A percentile compares a stretch with the other conserved stretches of the same genome.
Evolutionary conservation across 2,329 filamentous ascomycete species (phyloP).

Genomic region (Claviceps sp.): DNA sequence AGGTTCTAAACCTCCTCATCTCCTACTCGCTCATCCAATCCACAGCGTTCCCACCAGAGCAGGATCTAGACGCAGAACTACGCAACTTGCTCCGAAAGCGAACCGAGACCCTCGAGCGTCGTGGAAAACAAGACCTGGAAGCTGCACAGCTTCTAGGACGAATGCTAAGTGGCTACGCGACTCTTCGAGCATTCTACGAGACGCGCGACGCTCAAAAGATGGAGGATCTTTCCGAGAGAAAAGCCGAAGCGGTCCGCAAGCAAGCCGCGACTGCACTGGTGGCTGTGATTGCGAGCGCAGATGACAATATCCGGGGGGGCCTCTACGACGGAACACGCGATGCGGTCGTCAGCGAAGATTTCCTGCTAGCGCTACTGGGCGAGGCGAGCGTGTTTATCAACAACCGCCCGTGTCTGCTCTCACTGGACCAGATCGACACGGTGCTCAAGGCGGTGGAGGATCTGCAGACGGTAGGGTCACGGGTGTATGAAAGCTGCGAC

Average conservation of each 20-base stretch:
- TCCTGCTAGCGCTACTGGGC: conserved; percentile 68
- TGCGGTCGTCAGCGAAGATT: conserved; percentile 78
- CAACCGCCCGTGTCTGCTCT: conserved; percentile 40
- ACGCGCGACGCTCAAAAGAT: conserved; percentile 48
- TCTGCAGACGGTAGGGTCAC: conserved; percentile 57
- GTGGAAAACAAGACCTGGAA: conserved; percentile 63
- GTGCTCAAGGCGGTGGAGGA: conserved; percentile 71
- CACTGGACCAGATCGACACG: conserved; percentile 57
- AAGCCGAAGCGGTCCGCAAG: conserved; percentile 47
- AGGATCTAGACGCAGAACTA: conserved; percentile 62
- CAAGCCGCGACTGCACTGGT: conserved; percentile 61
- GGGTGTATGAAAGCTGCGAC: conserved; percentile 61
- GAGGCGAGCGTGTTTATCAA: conserved; percentile 70
- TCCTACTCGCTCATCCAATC: conserved; percentile 81
- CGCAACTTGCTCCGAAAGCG: conserved; percentile 57
- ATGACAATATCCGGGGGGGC: conserved; percentile 83
- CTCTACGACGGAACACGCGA: conserved; percentile 71
- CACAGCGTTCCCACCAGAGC: conserved; percentile 57
- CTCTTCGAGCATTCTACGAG: conserved; percentile 78
- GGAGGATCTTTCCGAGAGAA: conserved; percentile 17
- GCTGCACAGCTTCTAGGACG: conserved; percentile 74
- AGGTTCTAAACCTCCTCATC: conserved; percentile 75
- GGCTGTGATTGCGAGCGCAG: conserved; percentile 73
- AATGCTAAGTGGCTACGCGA: conserved; percentile 84
- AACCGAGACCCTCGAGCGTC: conserved; percentile 54